Conservation (phyloP, 768 basidiomycete species). For the Leccinum variicolor region DNA sequence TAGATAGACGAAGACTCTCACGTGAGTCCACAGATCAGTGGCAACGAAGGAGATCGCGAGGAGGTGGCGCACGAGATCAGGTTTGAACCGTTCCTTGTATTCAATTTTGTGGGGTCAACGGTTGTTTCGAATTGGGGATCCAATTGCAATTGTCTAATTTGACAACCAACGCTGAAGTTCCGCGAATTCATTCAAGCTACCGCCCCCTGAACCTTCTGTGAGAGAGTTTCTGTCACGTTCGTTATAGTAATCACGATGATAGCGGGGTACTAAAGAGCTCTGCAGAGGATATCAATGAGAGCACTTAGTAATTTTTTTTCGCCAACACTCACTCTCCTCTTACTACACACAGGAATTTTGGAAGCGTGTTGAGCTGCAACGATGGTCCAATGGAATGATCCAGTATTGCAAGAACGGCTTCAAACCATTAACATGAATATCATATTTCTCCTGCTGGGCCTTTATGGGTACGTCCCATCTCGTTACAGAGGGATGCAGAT, state of each 20-base stretch:
- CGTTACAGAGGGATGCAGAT: background rate
- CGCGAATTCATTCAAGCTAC: background rate
- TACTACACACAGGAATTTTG: background rate
- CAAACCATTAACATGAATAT: slow-evolving; percentile 1
- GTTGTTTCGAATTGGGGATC: too few species aligned
- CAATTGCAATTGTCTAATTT: background rate
- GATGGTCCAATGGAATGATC: slow-evolving; percentile 24
- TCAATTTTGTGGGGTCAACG: background rate
- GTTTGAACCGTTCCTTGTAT: background rate
- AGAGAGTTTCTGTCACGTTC: background rate
- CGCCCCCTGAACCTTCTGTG: background rate
- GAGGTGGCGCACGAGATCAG: background rate
- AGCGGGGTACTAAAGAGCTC: background rate
- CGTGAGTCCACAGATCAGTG: too few species aligned
- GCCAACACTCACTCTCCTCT: background rate
- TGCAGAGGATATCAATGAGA: background rate
- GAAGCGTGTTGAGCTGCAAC: background rate
- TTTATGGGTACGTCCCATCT: slow-evolving; percentile 22
- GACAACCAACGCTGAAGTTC: background rate
- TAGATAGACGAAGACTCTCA: too few species aligned
- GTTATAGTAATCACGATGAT: background rate
- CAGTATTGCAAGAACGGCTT: slow-evolving; percentile 4
- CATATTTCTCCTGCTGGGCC: slow-evolving; percentile 17
- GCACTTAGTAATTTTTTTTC: background rate
- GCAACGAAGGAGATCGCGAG: too few species aligned